Base-by-base conservation (phyloP, 2,329 filamentous ascomycete genomes). In the Cadophora luteo-olivacea region DNA sequence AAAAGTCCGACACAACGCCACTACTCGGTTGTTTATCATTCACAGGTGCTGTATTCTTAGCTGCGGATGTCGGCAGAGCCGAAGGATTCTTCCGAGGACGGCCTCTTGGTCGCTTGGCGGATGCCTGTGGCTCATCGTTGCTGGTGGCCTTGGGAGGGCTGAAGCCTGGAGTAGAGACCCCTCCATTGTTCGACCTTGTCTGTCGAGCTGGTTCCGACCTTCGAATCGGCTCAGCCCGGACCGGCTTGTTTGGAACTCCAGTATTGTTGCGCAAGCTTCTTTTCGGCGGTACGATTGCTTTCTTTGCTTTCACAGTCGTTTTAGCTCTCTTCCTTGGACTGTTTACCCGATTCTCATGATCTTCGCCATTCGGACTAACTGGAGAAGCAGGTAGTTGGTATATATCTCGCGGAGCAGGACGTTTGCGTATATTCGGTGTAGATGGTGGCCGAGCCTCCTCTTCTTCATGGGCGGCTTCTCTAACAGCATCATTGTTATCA, bases 51-150 rank as follows among this genome's bases (percentile, higher is more conserved):
- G 19, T 49, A 8, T 22, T 49, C n/a, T 19, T 22, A 14, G 45
- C 25, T 19, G 22, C 5, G 7, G 45, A 5, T 16, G 29, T 41
- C 11, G 11, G 11, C 11, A 29, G 19, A 4, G 36, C 14, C 11
- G 22, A 22, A 22, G 22, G 33, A 25, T 65, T 54, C 64, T 55
- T 69, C 19, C 19, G 38, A 41, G 65, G 69, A 22, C 64, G 65
- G 24, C 60, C 64, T 33, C 61, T 68, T 38, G 22, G 51, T 55
- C 63, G 54, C 32, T 58, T 58, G 8, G 45, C 41, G 8, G 45
- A 16, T 54, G 52, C 6, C 19, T 38, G 49, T 16, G 61, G 19
- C 8, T 33, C 19, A 33, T 12, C 33, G 54, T 41, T 16, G 4
- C 45, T 32, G 58, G 9, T 48, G 11, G 38, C 22, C 14, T 36